Evolutionary conservation across 805 yeast species (phyloP), one percentile per base, ranked within the genome.

Genomic region (Saccharomyces jurei): DNA sequence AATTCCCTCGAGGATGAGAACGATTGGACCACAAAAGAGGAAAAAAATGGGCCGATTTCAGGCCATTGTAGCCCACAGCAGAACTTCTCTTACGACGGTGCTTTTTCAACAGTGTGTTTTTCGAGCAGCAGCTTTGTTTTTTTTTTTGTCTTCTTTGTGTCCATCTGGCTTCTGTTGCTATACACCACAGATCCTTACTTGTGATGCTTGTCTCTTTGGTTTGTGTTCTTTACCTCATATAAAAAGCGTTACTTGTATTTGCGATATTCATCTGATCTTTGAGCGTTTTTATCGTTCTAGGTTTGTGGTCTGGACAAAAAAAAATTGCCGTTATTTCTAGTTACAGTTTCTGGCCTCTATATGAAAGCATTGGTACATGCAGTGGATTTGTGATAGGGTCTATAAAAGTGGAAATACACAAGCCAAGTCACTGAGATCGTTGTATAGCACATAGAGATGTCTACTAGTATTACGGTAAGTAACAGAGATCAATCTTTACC

Each of bases 401-500:
- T 36, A 17, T 36, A 36, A 6, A 36, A 36, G 25, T 36, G 44
- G 4, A 36, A 36, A 36, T 8, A 36, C 17, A 36, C 10, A 36
- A 36, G 8, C 44, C 10, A 36, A 17, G 10, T 36, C 25, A 17
- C 13, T 36, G 13, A 17, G 44, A 17, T 36, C 44, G 21, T 36
- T 11, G 44, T 17, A 21, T 36, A 17, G 10, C 22, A 17, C 17
- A 17, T 17, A 22, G n/a, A 32, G 10, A 59, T 62, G 67, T 54
- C 63, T 13, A 52, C 60, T 2, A 65, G 69, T 52, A 62, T 65
- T 6, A 62, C 65, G n/a, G 60, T 68, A 2, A 57, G 59, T 17
- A 68, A 68, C 52, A 59, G 63, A 48, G 60, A 63, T 52, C 59
- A 59, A 27, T 56, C 60, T 30, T 50, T 66, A 28, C 71, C 71